phyloP scores from a whole-genome alignment of 2,329 filamentous ascomycete genomes.

The Mollisia scopiformis region DNA sequence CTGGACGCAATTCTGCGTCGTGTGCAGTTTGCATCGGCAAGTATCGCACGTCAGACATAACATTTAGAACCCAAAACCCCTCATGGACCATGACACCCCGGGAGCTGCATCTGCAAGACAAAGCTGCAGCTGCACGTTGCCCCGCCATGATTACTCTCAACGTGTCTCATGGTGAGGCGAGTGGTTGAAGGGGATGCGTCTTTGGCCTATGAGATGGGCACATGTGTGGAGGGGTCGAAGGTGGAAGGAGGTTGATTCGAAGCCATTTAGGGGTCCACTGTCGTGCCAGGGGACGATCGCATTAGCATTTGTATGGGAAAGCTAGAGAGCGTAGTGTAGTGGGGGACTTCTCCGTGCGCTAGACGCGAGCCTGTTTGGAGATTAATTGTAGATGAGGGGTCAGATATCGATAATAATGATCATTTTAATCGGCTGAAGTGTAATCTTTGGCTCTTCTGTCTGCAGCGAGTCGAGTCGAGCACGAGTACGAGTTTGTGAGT shows the following conservation, averaged over 20 bases:
- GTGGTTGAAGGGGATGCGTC: background rate
- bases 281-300: slow-evolving; percentile 8
- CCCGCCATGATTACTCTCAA: slow-evolving; percentile 18
- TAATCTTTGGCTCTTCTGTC: too few species aligned
- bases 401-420: background rate
- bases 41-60: background rate
- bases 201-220: slow-evolving; percentile 25
- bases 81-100: slow-evolving; percentile 11
- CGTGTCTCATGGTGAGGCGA: slow-evolving; percentile 7
- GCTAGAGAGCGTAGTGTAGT: too few species aligned
- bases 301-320: background rate
- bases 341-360: slow-evolving; percentile 5
- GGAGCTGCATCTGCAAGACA: background rate
- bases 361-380: background rate
- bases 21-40: background rate
- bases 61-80: background rate
- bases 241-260: too few species aligned
- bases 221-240: slow-evolving; percentile 11
- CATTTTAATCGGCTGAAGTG: background rate
- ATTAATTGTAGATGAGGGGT: too few species aligned
- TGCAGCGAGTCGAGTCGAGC: too few species aligned
- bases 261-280: slow-evolving; percentile 12
- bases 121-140: slow-evolving; percentile 11
- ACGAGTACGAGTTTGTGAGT: too few species aligned
- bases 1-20: background rate